Evolutionary conservation across 2,329 filamentous ascomycete genomes (phyloP).

Genomic region (Blumeriella jaapii): DNA sequence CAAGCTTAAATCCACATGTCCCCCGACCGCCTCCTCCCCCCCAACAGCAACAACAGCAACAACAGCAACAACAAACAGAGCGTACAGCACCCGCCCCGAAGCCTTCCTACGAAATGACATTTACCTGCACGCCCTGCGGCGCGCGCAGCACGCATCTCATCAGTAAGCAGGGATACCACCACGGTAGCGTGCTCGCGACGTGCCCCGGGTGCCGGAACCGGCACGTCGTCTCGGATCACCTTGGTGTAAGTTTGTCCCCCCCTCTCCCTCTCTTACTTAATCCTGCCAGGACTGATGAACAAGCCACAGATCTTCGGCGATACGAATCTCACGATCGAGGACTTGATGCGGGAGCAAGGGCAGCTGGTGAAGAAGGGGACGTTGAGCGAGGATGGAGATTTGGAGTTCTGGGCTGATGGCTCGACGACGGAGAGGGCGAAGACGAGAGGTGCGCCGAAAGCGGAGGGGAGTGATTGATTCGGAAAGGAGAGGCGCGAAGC

Average conservation of each 20-base stretch:
- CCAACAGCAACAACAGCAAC: neutral
- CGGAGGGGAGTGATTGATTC: neutral
- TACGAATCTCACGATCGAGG: slow-evolving; percentile 58
- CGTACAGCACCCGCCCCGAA: slow-evolving; percentile 6
- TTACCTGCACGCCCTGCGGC: slow-evolving; percentile 83
- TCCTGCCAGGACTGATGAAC: slow-evolving; percentile 7
- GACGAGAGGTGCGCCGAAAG: neutral
- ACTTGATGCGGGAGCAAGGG: slow-evolving; percentile 66
- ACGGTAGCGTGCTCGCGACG: slow-evolving; percentile 76
- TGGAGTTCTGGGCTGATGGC: slow-evolving; percentile 80
- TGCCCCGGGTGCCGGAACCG: slow-evolving; percentile 79
- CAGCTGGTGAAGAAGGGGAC: slow-evolving; percentile 60
- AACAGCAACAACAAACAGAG: neutral
- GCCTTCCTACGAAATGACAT: slow-evolving; percentile 76
- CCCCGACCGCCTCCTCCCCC: neutral
- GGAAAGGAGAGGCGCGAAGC: neutral
- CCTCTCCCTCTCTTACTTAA: too few species aligned
- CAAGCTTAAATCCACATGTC: too few species aligned
- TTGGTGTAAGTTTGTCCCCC: slow-evolving; percentile 52
- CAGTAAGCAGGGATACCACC: slow-evolving; percentile 91
- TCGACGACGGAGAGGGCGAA: slow-evolving; percentile 16
- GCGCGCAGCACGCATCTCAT: slow-evolving; percentile 72
- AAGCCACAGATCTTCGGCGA: slow-evolving; percentile 57
- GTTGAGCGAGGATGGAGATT: slow-evolving; percentile 65
- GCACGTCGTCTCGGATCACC: slow-evolving; percentile 85